These are phyloP conservation scores for Malus orientalis DNA, from an alignment of 306 rosid species.

Conservation along the genomic window DNA sequence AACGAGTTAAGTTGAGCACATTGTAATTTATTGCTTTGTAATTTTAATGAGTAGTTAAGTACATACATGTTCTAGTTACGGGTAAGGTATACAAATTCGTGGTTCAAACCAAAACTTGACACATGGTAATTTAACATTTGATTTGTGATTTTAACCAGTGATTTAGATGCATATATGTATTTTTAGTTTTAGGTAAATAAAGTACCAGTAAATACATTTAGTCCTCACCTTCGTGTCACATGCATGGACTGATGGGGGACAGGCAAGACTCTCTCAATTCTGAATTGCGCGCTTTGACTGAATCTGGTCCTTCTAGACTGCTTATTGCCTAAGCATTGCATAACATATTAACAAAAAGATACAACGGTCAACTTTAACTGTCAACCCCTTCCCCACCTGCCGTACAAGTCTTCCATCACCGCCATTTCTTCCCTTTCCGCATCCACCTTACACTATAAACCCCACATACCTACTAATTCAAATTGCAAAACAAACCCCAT, in stretches of 20 bases:
- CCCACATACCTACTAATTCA: neutral
- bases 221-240: neutral
- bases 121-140: too few relatives aligned
- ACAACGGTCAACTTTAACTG: neutral
- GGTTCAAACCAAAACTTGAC: too few relatives aligned
- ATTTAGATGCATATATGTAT: too few relatives aligned
- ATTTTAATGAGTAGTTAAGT: too few relatives aligned
- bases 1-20: too few relatives aligned
- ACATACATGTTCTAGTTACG: too few relatives aligned
- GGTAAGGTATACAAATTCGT: too few relatives aligned
- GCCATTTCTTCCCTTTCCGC: neutral
- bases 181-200: neutral
- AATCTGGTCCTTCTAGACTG: slow-evolving; percentile 2
- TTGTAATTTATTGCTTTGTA: too few relatives aligned
- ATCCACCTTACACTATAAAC: neutral
- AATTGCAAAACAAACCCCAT: neutral
- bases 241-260: neutral
- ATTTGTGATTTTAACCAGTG: too few relatives aligned
- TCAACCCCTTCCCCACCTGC: too few relatives aligned
- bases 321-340: neutral
- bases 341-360: neutral
- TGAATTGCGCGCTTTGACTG: slow-evolving; percentile 14
- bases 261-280: neutral
- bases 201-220: neutral
- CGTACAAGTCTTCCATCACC: neutral